Conservation (phyloP, 78 protist genomes). For the Diacronema lutheri region DNA sequence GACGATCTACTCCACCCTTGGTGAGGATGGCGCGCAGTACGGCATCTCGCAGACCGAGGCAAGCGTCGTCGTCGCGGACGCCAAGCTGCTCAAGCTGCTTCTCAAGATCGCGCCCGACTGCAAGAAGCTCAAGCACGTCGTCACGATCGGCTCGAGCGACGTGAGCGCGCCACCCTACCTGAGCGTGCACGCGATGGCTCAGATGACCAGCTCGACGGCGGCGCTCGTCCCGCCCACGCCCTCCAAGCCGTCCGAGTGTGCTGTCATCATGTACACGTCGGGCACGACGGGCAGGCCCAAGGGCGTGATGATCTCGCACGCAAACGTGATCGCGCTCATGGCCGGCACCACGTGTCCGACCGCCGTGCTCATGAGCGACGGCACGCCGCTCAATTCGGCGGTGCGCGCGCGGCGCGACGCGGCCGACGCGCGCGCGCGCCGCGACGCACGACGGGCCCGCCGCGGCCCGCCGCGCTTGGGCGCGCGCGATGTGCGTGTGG, state of each 20-base stretch:
- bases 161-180: too few relatives aligned
- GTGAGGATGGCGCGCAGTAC: constrained; percentile 44
- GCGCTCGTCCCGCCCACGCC: background rate
- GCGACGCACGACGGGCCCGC: background rate
- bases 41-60: constrained; percentile 41
- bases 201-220: background rate
- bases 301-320: constrained; percentile 61
- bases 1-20: constrained; percentile 65
- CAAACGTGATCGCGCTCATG: background rate
- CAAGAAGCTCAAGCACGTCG: background rate
- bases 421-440: constrained; percentile 3
- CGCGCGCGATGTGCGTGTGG: too few relatives aligned
- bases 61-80: constrained; percentile 1
- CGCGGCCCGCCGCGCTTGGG: too few relatives aligned
- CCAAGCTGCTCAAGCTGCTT: constrained; percentile 11
- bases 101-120: background rate
- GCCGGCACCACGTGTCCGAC: background rate
- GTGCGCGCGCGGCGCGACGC: too few relatives aligned
- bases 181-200: constrained; percentile 26
- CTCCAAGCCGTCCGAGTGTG: constrained; percentile 56
- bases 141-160: background rate
- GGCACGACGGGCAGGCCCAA: constrained; percentile 96
- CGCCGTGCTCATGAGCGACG: background rate
- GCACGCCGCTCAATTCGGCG: too few relatives aligned
- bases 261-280: constrained; percentile 83